These are phyloP conservation scores for Leishmania amazonensis DNA, from an alignment of 208 protist species.

Conservation along the genomic window DNA sequence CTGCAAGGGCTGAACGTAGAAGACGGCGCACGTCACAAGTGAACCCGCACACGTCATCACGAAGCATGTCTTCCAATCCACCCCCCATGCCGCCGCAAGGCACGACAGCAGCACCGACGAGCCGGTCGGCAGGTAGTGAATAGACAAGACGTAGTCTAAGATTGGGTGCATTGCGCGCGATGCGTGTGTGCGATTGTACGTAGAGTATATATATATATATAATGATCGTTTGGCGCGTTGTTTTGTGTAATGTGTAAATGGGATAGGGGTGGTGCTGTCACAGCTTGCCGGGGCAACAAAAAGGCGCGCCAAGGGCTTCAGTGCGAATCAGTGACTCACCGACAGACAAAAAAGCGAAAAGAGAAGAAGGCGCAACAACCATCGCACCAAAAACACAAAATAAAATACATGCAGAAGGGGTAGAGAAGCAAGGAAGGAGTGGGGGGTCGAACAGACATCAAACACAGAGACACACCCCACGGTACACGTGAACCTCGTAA, in stretches of 20 bases:
- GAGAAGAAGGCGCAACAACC: not conserved
- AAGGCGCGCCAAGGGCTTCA: not conserved
- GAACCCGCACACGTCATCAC: conserved; percentile 15
- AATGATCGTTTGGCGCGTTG: not conserved
- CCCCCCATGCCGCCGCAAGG: conserved; percentile 4
- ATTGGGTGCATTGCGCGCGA: conserved; percentile 2
- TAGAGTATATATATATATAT: not conserved
- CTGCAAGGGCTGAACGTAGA: conserved; percentile 48
- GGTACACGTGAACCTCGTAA: not conserved
- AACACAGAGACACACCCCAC: too few relatives aligned
- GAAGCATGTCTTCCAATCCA: conserved; percentile 13
- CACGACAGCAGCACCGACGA: conserved; percentile 5
- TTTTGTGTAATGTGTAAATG: not conserved
- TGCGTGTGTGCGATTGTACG: not conserved
- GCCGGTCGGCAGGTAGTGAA: conserved; percentile 22
- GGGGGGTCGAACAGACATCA: not conserved
- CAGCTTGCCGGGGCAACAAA: not conserved
- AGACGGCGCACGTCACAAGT: conserved; percentile 21
- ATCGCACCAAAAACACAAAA: not conserved
- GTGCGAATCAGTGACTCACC: not conserved
- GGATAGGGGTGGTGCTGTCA: not conserved
- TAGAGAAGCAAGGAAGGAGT: not conserved
- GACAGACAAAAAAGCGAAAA: not conserved
- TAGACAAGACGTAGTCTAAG: conserved; percentile 24
- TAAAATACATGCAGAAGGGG: not conserved